Conservation (phyloP, 2,329 filamentous ascomycete species). For the Hirsutella rhossiliensis region DNA sequence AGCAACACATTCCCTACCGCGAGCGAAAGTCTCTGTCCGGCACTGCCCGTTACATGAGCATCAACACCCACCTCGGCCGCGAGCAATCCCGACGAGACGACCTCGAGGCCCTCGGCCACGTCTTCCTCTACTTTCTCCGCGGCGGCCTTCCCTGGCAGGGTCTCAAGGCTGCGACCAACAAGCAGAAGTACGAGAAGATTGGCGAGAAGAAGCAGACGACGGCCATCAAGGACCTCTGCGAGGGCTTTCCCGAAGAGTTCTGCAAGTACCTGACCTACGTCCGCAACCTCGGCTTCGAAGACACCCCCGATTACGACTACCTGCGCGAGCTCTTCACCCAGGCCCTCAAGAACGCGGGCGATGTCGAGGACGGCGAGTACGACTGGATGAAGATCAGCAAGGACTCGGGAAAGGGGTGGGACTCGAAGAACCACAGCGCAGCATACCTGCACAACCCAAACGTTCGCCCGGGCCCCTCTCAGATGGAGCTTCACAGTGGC, state of each 20-base stretch:
- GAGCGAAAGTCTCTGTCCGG: slow-evolving; percentile 95
- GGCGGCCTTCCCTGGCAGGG: slow-evolving; percentile 62
- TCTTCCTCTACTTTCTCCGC: slow-evolving; percentile 66
- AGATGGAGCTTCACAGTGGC: slow-evolving; percentile 71
- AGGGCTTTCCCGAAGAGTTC: slow-evolving; percentile 93
- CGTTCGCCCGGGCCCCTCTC: slow-evolving; percentile 66
- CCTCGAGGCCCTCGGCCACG: slow-evolving; percentile 72
- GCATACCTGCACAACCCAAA: slow-evolving; percentile 63
- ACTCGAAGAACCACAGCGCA: slow-evolving; percentile 56
- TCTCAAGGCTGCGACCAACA: slow-evolving; percentile 61
- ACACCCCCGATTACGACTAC: slow-evolving; percentile 97
- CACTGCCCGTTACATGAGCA: slow-evolving; percentile 97
- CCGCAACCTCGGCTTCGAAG: slow-evolving; percentile 94
- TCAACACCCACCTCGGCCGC: slow-evolving; percentile 94
- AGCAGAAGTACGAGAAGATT: slow-evolving; percentile 99
- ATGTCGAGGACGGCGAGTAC: slow-evolving; percentile 95
- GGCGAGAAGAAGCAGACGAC: slow-evolving; percentile 99
- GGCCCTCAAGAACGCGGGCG: slow-evolving; percentile 84
- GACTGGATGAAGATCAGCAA: slow-evolving; percentile 98
- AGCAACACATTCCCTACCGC: slow-evolving; percentile 96
- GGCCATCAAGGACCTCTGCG: slow-evolving; percentile 89
- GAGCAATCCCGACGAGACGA: slow-evolving; percentile 96
- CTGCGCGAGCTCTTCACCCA: slow-evolving; percentile 93
- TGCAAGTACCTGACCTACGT: slow-evolving; percentile 97
- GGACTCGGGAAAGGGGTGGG: slow-evolving; percentile 77